Base-by-base conservation (phyloP, 306 rosid species). In the Boehmeria nivea region DNA sequence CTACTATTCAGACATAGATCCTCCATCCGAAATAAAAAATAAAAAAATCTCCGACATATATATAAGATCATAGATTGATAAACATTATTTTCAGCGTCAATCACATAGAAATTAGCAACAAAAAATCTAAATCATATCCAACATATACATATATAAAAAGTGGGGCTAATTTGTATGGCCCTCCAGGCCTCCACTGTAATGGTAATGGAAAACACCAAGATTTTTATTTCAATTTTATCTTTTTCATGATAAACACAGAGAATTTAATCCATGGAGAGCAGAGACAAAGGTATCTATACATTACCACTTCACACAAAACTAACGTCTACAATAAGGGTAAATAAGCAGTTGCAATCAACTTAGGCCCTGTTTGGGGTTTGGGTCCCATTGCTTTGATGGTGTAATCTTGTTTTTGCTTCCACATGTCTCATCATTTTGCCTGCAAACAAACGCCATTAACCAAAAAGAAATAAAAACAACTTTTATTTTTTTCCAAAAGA, bases 361-460 rank as follows among this genome's bases (percentile, higher is more conserved):
- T 60, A 59, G 45, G 46, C 4, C 42, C 28, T 22, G 56, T 66
- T 69, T 64, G 56, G 67, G 17, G 58, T 38, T 61, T 80, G 82
- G 55, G 45, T 12, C 60, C 88, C 56, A 16, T 44, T 23, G 51
- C 66, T 67, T 74, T 46, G 60, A 76, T 79, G 76, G 58, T 19
- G 70, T 60, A 27, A 60, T 72, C 66, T 51, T 60, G 54, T 60
- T 31, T 27, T 61, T 63, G 66, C 65, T 31, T 51, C 34, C 88
- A 84, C 88, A 64, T 72, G 78, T 21, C 80, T 51, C 75, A 67
- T 74, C 78, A 70, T 78, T 85, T 70, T 68, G 70, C 84, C 65
- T 63, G 51, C 70, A 61, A 79, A 76, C 85, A 82, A 76, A 81
- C 63, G 52, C 88, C 82, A 65, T 78, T 74, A 76, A 66, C 68